Evolutionary conservation across 1,139 yeast genomes (phyloP).

Genomic region (Debaryomyces sp.): DNA sequence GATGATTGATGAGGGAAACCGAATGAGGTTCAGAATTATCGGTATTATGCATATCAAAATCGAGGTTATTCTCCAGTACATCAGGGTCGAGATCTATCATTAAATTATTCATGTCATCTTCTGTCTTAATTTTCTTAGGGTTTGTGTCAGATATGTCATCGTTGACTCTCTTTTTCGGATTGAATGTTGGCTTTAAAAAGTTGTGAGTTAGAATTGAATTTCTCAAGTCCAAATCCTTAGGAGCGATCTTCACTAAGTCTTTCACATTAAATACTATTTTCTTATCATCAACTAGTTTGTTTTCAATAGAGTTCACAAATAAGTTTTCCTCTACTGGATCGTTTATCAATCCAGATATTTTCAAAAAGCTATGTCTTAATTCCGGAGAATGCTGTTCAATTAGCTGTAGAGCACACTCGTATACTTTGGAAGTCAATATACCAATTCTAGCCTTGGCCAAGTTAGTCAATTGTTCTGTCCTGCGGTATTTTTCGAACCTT

Average conservation of each 20-base stretch:
- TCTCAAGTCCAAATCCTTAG: conserved; percentile 46
- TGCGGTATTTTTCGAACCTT: conserved; percentile 66
- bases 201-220: conserved; percentile 50
- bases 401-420: conserved; percentile 55
- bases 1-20: conserved; percentile 39
- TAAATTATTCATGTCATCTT: conserved; percentile 29
- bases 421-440: conserved; percentile 63
- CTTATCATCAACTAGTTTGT: conserved; percentile 40
- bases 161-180: conserved; percentile 29
- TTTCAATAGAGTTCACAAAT: conserved; percentile 34
- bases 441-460: conserved; percentile 76
- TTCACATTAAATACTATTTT: conserved; percentile 51
- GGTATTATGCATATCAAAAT: conserved; percentile 23
- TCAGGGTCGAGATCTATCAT: conserved; percentile 12
- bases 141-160: conserved; percentile 23
- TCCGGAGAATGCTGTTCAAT: conserved; percentile 62
- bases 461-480: conserved; percentile 64
- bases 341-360: conserved; percentile 39
- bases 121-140: conserved; percentile 47
- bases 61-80: conserved; percentile 1
- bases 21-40: conserved; percentile 23
- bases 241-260: conserved; percentile 54
- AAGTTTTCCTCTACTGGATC: conserved; percentile 43
- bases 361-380: conserved; percentile 30
- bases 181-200: conserved; percentile 30